Conservation (phyloP, 179 eudicot species). For the Drosera spatulata region DNA sequence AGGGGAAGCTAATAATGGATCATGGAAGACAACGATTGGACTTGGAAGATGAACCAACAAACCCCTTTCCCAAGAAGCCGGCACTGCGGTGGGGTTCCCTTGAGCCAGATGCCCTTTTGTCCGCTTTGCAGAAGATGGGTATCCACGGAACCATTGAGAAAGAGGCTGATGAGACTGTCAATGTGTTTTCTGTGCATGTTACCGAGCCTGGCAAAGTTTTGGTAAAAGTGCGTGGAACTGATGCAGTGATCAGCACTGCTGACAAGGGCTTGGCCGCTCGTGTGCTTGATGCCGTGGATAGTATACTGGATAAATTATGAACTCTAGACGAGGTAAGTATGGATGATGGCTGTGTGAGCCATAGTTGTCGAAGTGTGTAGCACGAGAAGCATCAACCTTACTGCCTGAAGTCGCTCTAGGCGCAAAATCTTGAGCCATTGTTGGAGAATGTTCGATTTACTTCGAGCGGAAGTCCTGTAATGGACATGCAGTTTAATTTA, state of each 20-base stretch:
- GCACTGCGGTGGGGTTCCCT: conserved; percentile 33
- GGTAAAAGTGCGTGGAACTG: conserved; percentile 30
- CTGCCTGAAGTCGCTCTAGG: too few relatives aligned
- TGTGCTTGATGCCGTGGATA: conserved; percentile 37
- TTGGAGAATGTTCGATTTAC: too few relatives aligned
- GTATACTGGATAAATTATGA: conserved; percentile 28
- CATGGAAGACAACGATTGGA: conserved; percentile 39
- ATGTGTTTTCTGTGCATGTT: conserved; percentile 22
- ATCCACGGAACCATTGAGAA: conserved; percentile 31
- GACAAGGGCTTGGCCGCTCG: conserved; percentile 45
- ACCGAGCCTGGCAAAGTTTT: conserved; percentile 43
- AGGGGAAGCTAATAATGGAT: conserved; percentile 57
- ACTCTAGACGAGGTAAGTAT: too few relatives aligned
- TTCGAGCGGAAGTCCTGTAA: too few relatives aligned
- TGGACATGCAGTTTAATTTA: too few relatives aligned
- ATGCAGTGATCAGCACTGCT: conserved; percentile 35
- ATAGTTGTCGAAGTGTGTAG: too few relatives aligned
- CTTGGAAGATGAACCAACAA: conserved; percentile 13
- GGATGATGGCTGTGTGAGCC: too few relatives aligned
- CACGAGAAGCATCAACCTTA: too few relatives aligned
- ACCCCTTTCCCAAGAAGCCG: conserved; percentile 9
- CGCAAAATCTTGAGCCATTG: too few relatives aligned
- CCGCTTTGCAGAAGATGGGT: conserved; percentile 44
- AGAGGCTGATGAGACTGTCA: conserved; percentile 17
- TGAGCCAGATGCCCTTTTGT: conserved; percentile 26